Base-by-base conservation (phyloP, 495 filamentous ascomycete species). In the Penicillium bovifimosum region DNA sequence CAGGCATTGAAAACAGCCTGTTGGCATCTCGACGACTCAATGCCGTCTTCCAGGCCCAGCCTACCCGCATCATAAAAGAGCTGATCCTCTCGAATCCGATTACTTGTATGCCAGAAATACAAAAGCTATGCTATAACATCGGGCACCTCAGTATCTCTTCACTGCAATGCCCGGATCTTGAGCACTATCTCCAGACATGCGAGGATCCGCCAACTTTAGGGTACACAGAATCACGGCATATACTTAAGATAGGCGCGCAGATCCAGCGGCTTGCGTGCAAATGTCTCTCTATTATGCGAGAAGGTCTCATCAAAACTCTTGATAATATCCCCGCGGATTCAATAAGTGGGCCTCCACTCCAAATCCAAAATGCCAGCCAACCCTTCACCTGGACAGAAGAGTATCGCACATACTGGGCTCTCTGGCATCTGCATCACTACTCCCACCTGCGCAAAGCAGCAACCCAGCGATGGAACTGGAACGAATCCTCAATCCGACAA, bases 351-450 rank as follows among this genome's bases (percentile, higher is more conserved):
- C 14, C 18, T 6, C n/a, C n/a, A n/a, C 14, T 27, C 17, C 40
- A n/a, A n/a, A 42, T 20, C 16, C 9, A 42, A 28, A 42, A 52
- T 16, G 26, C 45, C 11, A 5, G 4, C 11, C 34, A 45, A 24
- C 48, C 49, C 17, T 53, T 57, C 31, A 43, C 38, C 7, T 57
- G 27, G 34, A 42, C 33, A 2, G 54, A 57, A 38, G 54, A 49
- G 35, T 57, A 57, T 17, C 54, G 54, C 42, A 28, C 38, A 8
- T 53, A 57, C 38, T 57, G 8, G 32, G 29, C 49, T 5, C 42
- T 57, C 1, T 57, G 16, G 14, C 42, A 57, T 43, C 54, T 57
- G 0, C 49, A 32, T 18, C 43, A 44, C 17, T 48, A 42, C 24
- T 52, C 54, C 1, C 9, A 26, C 29, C 43, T 52, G 3, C 48